Percentiles rank a stretch among this genome's conserved stretches.
Conservation (phyloP, 306 rosid species). For the Lathyrus sativus region DNA sequence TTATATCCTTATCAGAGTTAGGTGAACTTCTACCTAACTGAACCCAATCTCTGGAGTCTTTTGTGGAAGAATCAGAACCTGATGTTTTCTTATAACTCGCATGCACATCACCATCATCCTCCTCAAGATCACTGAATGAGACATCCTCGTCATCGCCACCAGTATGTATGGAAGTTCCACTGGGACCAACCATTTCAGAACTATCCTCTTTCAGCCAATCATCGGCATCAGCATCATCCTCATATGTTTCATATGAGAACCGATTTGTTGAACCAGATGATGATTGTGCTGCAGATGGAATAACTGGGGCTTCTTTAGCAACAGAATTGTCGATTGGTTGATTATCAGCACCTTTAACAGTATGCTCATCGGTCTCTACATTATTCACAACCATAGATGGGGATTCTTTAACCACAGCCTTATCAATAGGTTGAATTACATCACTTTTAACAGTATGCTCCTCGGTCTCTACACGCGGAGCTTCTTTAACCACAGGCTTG, state of each 20-base stretch:
- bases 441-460: too few species aligned
- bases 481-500: too few species aligned
- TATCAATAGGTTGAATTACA: too few species aligned
- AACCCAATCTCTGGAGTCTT: slow-evolving; percentile 94
- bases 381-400: slow-evolving; percentile 44
- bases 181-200: slow-evolving; percentile 68
- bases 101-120: slow-evolving; percentile 68
- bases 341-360: slow-evolving; percentile 47
- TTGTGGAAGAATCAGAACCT: slow-evolving; percentile 83
- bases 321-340: slow-evolving; percentile 63
- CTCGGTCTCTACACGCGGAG: too few species aligned
- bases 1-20: slow-evolving; percentile 66
- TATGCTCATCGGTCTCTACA: slow-evolving; percentile 64
- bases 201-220: slow-evolving; percentile 95
- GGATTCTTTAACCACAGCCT: slow-evolving; percentile 10
- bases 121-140: slow-evolving; percentile 96
- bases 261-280: slow-evolving; percentile 51
- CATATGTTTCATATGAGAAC: slow-evolving; percentile 53
- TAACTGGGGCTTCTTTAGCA: slow-evolving; percentile 54
- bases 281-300: slow-evolving; percentile 37
- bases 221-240: slow-evolving; percentile 88
- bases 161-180: slow-evolving; percentile 59
- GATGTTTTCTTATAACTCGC: slow-evolving; percentile 62
- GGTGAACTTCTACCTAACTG: slow-evolving; percentile 72
- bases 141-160: slow-evolving; percentile 86